Evolutionary conservation across 768 basidiomycete genomes (phyloP).

Genomic region (Suillus subalutaceus): DNA sequence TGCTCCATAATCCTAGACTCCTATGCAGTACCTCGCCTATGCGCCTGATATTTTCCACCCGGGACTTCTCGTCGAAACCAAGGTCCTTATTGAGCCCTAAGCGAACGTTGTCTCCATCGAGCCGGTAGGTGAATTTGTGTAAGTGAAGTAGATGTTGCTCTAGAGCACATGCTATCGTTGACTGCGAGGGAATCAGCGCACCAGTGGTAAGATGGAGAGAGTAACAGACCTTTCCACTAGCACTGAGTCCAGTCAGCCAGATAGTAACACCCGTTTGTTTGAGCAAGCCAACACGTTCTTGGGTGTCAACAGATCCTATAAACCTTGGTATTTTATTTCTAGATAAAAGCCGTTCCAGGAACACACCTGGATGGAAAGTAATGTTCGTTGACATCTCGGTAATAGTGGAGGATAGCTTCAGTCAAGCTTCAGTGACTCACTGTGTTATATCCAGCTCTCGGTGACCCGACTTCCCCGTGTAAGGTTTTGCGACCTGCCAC

Average conservation of each 20-base stretch:
- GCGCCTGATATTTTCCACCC: slow-evolving; percentile 94
- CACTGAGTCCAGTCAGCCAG: slow-evolving; percentile 97
- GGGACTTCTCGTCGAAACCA: slow-evolving; percentile 88
- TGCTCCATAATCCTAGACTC: neutral
- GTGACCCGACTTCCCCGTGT: neutral
- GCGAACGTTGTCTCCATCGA: slow-evolving; percentile 96
- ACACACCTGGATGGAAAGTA: slow-evolving; percentile 69
- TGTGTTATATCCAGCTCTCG: neutral
- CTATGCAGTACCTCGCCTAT: slow-evolving; percentile 81
- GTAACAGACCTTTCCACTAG: slow-evolving; percentile 81
- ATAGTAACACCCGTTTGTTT: slow-evolving; percentile 88
- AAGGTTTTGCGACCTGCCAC: no score
- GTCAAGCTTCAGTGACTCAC: neutral
- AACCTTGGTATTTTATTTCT: slow-evolving; percentile 9
- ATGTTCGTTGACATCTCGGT: slow-evolving; percentile 49
- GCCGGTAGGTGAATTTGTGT: slow-evolving; percentile 83
- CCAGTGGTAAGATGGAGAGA: neutral
- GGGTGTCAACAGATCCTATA: slow-evolving; percentile 68
- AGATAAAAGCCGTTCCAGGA: neutral
- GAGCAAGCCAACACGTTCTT: slow-evolving; percentile 70
- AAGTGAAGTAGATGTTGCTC: slow-evolving; percentile 93
- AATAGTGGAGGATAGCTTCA: neutral
- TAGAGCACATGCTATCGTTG: slow-evolving; percentile 94
- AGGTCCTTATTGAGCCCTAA: slow-evolving; percentile 97
- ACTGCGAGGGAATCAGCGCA: slow-evolving; percentile 48